Conservation (phyloP, 352 stramenopile species). For the Thalassiosira mediterranea region DNA sequence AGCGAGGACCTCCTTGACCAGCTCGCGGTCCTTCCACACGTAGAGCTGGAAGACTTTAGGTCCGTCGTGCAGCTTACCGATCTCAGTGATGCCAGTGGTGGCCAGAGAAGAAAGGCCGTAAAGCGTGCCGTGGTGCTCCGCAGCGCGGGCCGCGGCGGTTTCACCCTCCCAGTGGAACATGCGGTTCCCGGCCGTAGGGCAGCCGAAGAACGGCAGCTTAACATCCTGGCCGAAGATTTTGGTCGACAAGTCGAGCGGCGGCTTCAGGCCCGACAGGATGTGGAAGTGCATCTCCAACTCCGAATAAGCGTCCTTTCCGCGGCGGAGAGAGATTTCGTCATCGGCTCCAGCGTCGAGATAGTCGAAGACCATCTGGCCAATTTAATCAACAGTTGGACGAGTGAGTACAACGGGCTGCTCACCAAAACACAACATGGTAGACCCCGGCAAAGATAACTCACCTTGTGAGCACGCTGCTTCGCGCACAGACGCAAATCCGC, state of each 20-base stretch:
- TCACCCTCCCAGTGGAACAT: slow-evolving; percentile 96
- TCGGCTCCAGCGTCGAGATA: slow-evolving; percentile 89
- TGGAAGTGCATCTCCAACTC: slow-evolving; percentile 93
- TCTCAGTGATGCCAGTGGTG: slow-evolving; percentile 90
- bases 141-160: slow-evolving; percentile 86
- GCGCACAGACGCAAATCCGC: slow-evolving; percentile 79
- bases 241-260: slow-evolving; percentile 89
- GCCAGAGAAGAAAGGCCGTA: slow-evolving; percentile 93
- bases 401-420: slow-evolving; percentile 1
- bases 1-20: slow-evolving; percentile 90
- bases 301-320: slow-evolving; percentile 88
- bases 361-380: slow-evolving; percentile 85
- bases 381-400: slow-evolving; percentile 7
- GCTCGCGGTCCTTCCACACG: slow-evolving; percentile 92
- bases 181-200: slow-evolving; percentile 89
- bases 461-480: slow-evolving; percentile 80
- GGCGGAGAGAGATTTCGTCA: slow-evolving; percentile 88
- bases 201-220: slow-evolving; percentile 92
- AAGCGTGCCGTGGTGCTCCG: slow-evolving; percentile 87
- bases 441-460: slow-evolving; percentile 18
- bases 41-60: slow-evolving; percentile 96
- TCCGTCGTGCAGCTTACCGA: slow-evolving; percentile 70
- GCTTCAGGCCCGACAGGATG: slow-evolving; percentile 91
- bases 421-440: not conserved
- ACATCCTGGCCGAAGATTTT: slow-evolving; percentile 91